Evolutionary conservation across 768 basidiomycete species (phyloP), one percentile per base, ranked within the genome.

Genomic region (Dacryopinax primogenitus): DNA sequence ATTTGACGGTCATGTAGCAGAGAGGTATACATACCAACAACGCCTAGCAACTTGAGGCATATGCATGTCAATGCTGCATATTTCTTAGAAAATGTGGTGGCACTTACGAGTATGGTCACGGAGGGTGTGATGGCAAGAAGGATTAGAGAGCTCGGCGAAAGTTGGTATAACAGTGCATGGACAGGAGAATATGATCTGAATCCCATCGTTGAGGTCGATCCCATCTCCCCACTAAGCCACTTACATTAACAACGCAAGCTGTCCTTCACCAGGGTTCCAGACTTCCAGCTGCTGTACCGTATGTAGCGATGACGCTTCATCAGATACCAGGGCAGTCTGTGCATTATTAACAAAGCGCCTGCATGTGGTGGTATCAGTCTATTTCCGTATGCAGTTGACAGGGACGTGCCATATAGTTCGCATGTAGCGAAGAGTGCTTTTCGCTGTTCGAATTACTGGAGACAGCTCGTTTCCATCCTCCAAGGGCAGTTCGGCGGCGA

Each of bases 241-340:
- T 26, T 23, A 72, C 72, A 64, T 79, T 67, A 92, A 86, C 33
- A 92, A 76, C 68, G 79, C 79, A 67, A 83, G 78, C 71, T 91
- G 88, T 39, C 88, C 75, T 68, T 85, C 83, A 21, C 83, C 84
- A 1, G 91, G 90, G 13, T 80, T 77, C 90, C 90, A 92, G 58
- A 87, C 80, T 63, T 88, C 84, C 62, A 92, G 75, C 71, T 88
- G 85, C 71, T 90, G 88, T n/a, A 91, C 78, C 32, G 80, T 75
- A 2, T 75, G 77, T 44, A 77, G 81, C 16, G 76, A 76, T 21
- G 78, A 76, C 30, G 74, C 74, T 30, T 76, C 73, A n/a, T 77
- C 72, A 66, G 68, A 36, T 32, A 32, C 65, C 62, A 30, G 58
- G 45, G 21, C 62, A 47, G 36, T 68, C 67, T 16, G 70, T 69